Evolutionary conservation across 2,329 filamentous ascomycete genomes (phyloP).

Genomic region (Amylocarpus encephaloides): DNA sequence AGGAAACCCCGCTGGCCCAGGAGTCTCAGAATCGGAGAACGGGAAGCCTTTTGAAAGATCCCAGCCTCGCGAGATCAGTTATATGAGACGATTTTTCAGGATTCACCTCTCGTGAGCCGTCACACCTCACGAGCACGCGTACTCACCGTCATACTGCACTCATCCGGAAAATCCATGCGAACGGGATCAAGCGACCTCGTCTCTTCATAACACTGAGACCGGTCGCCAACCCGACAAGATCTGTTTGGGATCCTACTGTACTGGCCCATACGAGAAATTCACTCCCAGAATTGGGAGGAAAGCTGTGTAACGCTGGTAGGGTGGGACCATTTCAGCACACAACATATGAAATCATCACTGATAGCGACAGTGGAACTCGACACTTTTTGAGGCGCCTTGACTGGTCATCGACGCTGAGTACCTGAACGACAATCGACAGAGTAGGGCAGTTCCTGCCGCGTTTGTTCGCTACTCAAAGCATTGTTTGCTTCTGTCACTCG

Average conservation of each 20-base stretch:
- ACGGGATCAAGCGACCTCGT: constrained; percentile 23
- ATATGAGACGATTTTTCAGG: constrained; percentile 9
- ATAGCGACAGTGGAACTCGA: constrained; percentile 16
- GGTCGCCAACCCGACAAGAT: constrained; percentile 15
- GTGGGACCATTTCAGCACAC: constrained; percentile 15
- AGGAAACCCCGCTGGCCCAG: constrained; percentile 8
- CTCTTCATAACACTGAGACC: constrained; percentile 17
- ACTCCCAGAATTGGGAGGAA: constrained; percentile 14
- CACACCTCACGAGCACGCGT: constrained; percentile 14
- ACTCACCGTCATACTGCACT: constrained; percentile 19
- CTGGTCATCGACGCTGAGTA: constrained; percentile 10
- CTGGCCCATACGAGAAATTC: constrained; percentile 8
- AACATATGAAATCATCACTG: constrained; percentile 13
- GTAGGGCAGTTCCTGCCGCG: constrained; percentile 4
- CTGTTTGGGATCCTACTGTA: constrained; percentile 8
- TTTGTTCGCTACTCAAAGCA: constrained; percentile 12
- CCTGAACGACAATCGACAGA: constrained; percentile 15
- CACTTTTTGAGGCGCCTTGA: constrained; percentile 11
- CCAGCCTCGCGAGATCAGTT: constrained; percentile 6
- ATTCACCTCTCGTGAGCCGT: not conserved
- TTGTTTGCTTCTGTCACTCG: constrained; percentile 24
- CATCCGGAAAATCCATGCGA: constrained; percentile 22
- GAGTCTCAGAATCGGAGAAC: constrained; percentile 4
- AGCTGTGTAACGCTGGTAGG: constrained; percentile 8
- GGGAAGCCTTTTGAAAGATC: constrained; percentile 2